phyloP scores from a whole-genome alignment of 352 stramenopile species.

The Pythium coloratum region DNA sequence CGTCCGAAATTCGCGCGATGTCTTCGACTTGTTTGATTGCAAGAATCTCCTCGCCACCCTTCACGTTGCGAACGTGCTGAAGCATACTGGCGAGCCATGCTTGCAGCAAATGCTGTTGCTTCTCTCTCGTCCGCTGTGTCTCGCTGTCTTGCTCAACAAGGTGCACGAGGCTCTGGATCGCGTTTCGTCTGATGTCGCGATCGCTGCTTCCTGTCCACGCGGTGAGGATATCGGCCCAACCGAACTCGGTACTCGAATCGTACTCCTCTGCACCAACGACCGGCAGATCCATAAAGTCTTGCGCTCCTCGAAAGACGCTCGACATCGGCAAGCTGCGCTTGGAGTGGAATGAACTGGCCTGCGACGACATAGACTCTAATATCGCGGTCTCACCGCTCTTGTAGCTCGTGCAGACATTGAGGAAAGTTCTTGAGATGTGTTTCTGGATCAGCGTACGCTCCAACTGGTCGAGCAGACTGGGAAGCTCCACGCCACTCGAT shows the following conservation, averaged over 20 bases:
- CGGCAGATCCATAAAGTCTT: slow-evolving; percentile 68
- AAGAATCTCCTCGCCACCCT: slow-evolving; percentile 58
- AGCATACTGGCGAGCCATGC: slow-evolving; percentile 79
- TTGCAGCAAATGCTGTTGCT: slow-evolving; percentile 69
- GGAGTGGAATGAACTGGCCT: slow-evolving; percentile 51
- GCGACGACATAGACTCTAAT: slow-evolving; percentile 40
- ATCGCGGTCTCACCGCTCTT: slow-evolving; percentile 47
- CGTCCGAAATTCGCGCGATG: slow-evolving; percentile 70
- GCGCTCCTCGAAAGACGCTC: slow-evolving; percentile 46
- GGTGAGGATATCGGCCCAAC: slow-evolving; percentile 83
- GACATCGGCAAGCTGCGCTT: slow-evolving; percentile 69
- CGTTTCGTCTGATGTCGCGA: slow-evolving; percentile 56
- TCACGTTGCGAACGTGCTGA: slow-evolving; percentile 62
- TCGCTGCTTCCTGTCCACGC: slow-evolving; percentile 63
- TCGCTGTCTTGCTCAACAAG: slow-evolving; percentile 46
- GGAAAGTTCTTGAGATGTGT: slow-evolving; percentile 39
- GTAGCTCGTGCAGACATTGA: slow-evolving; percentile 67
- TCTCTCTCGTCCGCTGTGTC: slow-evolving; percentile 19
- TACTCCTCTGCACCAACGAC: slow-evolving; percentile 76
- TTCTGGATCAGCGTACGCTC: slow-evolving; percentile 32
- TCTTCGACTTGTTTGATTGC: slow-evolving; percentile 79
- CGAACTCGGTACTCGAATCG: slow-evolving; percentile 69
- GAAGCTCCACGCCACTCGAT: background rate
- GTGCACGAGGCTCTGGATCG: slow-evolving; percentile 66
- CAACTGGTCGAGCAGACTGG: slow-evolving; percentile 19